phyloP scores from a whole-genome alignment of 208 protist species.

The Giardia muris region DNA sequence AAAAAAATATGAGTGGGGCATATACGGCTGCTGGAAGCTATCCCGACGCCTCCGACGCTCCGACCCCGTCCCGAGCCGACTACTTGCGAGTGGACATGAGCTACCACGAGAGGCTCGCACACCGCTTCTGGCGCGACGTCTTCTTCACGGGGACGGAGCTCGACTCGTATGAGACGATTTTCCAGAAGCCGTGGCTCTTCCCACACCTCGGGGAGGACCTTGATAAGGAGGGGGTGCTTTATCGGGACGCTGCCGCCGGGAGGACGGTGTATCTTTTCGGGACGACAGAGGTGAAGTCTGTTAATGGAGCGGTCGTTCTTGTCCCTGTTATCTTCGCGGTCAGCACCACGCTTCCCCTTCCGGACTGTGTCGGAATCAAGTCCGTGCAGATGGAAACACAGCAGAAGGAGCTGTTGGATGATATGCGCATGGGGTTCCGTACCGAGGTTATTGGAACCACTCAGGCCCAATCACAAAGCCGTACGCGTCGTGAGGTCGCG shows the following conservation, averaged over 20 bases:
- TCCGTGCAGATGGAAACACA: not conserved
- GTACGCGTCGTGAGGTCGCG: not conserved
- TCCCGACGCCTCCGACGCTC: not conserved
- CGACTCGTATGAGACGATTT: not conserved
- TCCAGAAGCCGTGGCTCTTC: not conserved
- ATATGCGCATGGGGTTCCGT: not conserved
- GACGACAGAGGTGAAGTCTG: not conserved
- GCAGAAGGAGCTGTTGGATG: not conserved
- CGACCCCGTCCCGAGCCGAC: not conserved
- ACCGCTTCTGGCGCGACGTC: not conserved
- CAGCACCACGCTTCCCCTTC: not conserved
- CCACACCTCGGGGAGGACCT: not conserved
- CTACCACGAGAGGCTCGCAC: not conserved
- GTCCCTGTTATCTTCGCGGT: not conserved
- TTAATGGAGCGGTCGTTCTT: not conserved
- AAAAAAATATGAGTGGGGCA: not conserved
- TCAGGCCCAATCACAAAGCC: not conserved
- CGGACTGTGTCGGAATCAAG: not conserved
- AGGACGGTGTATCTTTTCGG: not conserved
- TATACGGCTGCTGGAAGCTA: not conserved
- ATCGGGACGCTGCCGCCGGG: not conserved
- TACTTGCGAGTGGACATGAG: not conserved
- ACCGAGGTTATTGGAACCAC: not conserved
- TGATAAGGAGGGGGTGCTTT: not conserved
- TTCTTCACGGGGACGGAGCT: not conserved